Base-by-base conservation (phyloP, 371 early-diverging fungal genomes). In the Chytridiales sp. region DNA sequence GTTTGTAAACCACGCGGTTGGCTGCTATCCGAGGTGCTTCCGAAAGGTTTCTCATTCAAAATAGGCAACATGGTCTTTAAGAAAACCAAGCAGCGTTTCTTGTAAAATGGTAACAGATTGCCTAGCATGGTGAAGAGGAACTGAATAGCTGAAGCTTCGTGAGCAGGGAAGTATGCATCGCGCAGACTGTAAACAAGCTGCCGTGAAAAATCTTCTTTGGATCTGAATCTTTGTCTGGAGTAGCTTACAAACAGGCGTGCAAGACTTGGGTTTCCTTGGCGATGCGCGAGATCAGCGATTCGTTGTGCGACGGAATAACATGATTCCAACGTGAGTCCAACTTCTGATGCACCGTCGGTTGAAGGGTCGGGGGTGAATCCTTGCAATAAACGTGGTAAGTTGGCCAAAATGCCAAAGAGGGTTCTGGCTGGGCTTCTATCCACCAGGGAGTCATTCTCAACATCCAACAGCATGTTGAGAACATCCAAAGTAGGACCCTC, bases 131-230 rank as follows among this genome's bases (percentile, higher is more conserved):
- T 69, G 52, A 86, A 70, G 4, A 87, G 69, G 62, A 89, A 54
- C 36, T 69, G 69, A 26, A 89, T 64, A 4, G 83, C 85, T 59
- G 83, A 75, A 21, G 75, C 75, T 40, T 85, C 81, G 30, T 86
- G 79, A 19, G 74, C 74, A 0, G 81, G 81, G 36, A 91, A 78
- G 61, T 85, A 91, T 0, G 76, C 66, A 31, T 90, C 87, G 1
- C 83, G 73, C 42, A 91, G 67, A 4, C 84, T 68, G 1, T 64
- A 70, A 9, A 83, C 69, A 11, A 89, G 68, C 56, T 90, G 89
- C 17, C 82, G 73, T 24, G 90, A 70, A 59, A 85, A 91, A 59
- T 90, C 91, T 30, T 87, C 85, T 62, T 84, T 80, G 32, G 78
- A 74, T 32, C 91, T 78, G 55, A 87, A 81, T 26, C 85, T 76